Base-by-base conservation (phyloP, 2,329 filamentous ascomycete genomes). In the Botrytis squamosa region DNA sequence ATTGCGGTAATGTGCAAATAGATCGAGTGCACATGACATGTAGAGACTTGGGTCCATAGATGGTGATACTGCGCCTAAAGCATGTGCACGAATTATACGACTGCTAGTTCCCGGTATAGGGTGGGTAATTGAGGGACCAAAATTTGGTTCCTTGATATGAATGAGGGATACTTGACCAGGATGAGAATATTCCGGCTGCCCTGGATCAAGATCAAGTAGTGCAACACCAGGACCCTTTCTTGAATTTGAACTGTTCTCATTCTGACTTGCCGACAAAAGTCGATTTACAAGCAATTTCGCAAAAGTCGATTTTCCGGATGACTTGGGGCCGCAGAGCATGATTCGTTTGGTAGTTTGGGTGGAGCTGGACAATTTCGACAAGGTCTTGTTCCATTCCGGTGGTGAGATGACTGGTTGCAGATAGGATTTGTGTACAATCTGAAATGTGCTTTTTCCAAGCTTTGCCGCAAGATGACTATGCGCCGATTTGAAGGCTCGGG, bases 301-400 rank as follows among this genome's bases (percentile, higher is more conserved):
- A 80, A 94, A 92, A 0, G 91, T 94, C 1, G 92, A 94, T 79
- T 95, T 95, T 3, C 92, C 92, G 4, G 92, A 89, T 0, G 88
- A 90, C 76, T 93, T 92, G 0, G 91, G 88, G 0, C 92, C 92
- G 68, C 90, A 90, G 4, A 93, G 83, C 75, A 94, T 84, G 10
- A 89, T 84, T 3, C 84, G 83, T 3, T 81, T 81, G 64, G 82
- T 80, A 10, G 78, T 81, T 22, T 79, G 80, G 67, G 81, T 84
- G 18, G 77, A 78, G 52, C 78, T 82, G 40, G 77, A 75, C 12
- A 78, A 64, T 73, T 73, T 77, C 52, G 79, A 76, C 18, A 82
- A 63, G 1, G 72, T 64, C 33, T 86, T 86, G 77, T 91, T 89
- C 90, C 90, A 89, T 78, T 88, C 86, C 8, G 88, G 85, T 14